Evolutionary conservation across 2,329 filamentous ascomycete species (phyloP).

Genomic region (Alternaria ventricosa): DNA sequence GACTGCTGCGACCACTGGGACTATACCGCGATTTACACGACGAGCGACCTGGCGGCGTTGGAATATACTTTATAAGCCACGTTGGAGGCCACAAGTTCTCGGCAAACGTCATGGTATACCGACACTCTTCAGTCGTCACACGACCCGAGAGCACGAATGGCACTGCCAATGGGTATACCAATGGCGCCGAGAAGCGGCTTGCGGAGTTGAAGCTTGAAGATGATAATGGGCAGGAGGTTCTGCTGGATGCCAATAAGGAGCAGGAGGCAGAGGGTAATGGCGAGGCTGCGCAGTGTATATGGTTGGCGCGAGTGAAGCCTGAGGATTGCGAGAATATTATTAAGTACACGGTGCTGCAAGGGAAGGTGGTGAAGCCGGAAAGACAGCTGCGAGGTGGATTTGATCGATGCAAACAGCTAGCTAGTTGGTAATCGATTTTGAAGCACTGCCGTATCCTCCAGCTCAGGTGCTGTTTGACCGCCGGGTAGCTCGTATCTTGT

Average conservation of each 20-base stretch:
- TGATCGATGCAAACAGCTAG: slow-evolving; percentile 77
- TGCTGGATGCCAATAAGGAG: slow-evolving; percentile 41
- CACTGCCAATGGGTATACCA: slow-evolving; percentile 21
- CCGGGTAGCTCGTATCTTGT: too few relatives aligned
- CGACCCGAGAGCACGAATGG: slow-evolving; percentile 23
- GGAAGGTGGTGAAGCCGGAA: slow-evolving; percentile 91
- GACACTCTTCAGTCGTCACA: slow-evolving; percentile 55
- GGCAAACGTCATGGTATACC: slow-evolving; percentile 93
- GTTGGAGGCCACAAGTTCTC: slow-evolving; percentile 97
- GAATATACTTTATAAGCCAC: slow-evolving; percentile 95
- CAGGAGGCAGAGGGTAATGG: slow-evolving; percentile 47
- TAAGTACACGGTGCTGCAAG: slow-evolving; percentile 85
- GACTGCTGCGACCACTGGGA: slow-evolving; percentile 83
- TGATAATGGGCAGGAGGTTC: slow-evolving; percentile 45
- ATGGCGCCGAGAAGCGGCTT: slow-evolving; percentile 44
- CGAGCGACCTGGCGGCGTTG: slow-evolving; percentile 86
- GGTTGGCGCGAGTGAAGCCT: slow-evolving; percentile 83
- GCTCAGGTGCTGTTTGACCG: not conserved
- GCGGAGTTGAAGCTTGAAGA: slow-evolving; percentile 48
- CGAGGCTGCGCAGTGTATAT: slow-evolving; percentile 83
- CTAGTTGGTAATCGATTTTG: slow-evolving; percentile 74
- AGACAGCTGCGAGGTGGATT: slow-evolving; percentile 88
- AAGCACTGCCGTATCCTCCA: not conserved
- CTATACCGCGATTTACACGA: slow-evolving; percentile 88
- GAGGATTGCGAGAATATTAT: slow-evolving; percentile 95